Evolutionary conservation across 2,329 filamentous ascomycete genomes (phyloP), one percentile per base, ranked within the genome.

Genomic region (Talaromyces marneffei): DNA sequence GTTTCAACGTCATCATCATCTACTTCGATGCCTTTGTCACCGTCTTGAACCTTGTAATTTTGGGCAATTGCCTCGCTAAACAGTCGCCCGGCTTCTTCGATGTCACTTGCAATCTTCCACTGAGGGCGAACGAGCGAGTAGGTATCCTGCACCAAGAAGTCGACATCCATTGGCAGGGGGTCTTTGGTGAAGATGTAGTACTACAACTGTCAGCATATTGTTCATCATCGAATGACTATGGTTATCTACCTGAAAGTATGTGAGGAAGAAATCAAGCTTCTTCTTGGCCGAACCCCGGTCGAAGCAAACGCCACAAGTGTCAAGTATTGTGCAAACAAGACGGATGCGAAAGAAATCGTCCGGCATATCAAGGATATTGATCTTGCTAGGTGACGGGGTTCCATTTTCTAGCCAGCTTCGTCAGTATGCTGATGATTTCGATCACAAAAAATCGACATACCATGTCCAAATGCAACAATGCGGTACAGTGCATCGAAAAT

Each of bases 321-420:
- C 95, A 4, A 99, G 83, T 54, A 99, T 82, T 14, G 89, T 95
- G 65, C 92, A 90, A 31, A 95, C 87, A 37, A 99, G 82, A 10
- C 94, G 91, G 70, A 97, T 92, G 57, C 94, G 90, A 77, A 99
- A 99, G 77, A 90, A 97, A 71, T 99, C 95, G 72, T 97, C 94
- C 0, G 92, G 91, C 64, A 91, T 80, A 72, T 99, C 94, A 60
- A 97, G 83, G 0, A 85, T 82, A 67, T 90, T 96, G 61, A 89
- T 79, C 53, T 85, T 85, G 27, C 90, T 92, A 18, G 90, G 90
- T 27, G 89, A 81, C 1, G 93, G 93, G 46, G 89, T 90, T 0
- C 93, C 93, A 31, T 87, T 81, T 69, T 85, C 87, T 85, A 61
- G n/a, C 33, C 42, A n/a, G 10, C 8, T 29, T 46, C 40, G 31